phyloP scores from a whole-genome alignment of 768 basidiomycete genomes.

The Mrakia hoshinonis region DNA sequence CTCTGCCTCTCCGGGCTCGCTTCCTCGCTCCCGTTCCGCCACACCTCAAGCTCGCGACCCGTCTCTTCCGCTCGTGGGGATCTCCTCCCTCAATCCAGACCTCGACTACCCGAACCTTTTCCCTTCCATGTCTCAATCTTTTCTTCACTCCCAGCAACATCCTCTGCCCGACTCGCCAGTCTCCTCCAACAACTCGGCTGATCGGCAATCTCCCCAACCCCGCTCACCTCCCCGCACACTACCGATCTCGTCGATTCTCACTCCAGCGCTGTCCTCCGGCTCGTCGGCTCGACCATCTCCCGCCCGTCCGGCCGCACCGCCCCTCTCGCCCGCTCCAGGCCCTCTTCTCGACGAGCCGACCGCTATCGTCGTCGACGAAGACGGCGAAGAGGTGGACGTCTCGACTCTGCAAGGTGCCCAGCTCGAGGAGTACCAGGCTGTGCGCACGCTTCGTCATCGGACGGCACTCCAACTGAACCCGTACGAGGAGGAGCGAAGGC shows the following conservation, averaged over 20 bases:
- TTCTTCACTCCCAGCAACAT: background rate
- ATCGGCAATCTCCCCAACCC: background rate
- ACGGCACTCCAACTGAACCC: constrained; percentile 28
- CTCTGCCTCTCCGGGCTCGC: background rate
- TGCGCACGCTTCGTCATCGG: constrained; percentile 18
- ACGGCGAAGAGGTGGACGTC: background rate
- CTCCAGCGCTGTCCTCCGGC: background rate
- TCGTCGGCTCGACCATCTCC: background rate
- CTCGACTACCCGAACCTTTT: background rate
- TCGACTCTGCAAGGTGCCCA: background rate
- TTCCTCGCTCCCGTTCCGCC: background rate
- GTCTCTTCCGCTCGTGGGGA: background rate
- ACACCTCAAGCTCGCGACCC: background rate
- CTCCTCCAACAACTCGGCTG: background rate
- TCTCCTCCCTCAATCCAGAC: background rate
- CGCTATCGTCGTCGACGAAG: background rate
- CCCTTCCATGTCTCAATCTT: background rate
- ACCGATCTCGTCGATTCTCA: background rate
- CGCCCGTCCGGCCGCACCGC: background rate
- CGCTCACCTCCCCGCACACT: background rate
- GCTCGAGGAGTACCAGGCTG: background rate
- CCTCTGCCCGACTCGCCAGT: background rate
- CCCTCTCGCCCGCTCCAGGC: background rate
- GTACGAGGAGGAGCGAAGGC: constrained; percentile 25
- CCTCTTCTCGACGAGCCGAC: background rate